These are phyloP conservation scores for Eragrostis curvula DNA, from an alignment of 176 grass and related monocot genomes.

Conservation along the genomic window DNA sequence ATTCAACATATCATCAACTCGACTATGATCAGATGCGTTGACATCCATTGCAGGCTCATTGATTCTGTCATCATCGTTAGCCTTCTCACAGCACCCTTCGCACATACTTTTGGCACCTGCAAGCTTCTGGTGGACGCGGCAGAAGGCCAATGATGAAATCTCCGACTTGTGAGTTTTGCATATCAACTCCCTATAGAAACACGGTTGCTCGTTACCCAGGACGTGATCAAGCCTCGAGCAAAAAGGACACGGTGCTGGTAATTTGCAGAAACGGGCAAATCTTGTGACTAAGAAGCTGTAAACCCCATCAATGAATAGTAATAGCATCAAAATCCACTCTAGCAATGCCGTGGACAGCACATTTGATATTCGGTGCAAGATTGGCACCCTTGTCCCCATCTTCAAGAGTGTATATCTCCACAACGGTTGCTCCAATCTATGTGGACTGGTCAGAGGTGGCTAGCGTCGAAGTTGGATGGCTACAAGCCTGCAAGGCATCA, in stretches of 20 bases:
- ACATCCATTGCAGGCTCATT: constrained; percentile 30
- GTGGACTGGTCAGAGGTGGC: constrained; percentile 31
- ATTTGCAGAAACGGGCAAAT: constrained; percentile 73
- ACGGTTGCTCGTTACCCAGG: constrained; percentile 72
- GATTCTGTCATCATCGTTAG: neutral
- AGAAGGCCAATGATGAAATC: constrained; percentile 84
- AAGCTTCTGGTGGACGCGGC: constrained; percentile 74
- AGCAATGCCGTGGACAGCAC: constrained; percentile 60
- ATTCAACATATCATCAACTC: constrained; percentile 11
- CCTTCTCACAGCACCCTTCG: constrained; percentile 53
- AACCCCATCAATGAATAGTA: constrained; percentile 74
- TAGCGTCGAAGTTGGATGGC: neutral
- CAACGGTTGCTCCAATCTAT: neutral
- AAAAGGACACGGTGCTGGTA: constrained; percentile 73
- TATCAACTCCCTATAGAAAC: constrained; percentile 83
- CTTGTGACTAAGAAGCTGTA: constrained; percentile 68
- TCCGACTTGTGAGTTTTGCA: constrained; percentile 80
- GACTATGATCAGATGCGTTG: neutral
- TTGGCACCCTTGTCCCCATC: constrained; percentile 50
- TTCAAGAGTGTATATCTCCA: neutral
- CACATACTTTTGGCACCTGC: constrained; percentile 58
- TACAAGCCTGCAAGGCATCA: constrained; percentile 33
- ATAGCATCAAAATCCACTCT: constrained; percentile 86
- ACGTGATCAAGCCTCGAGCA: constrained; percentile 84
- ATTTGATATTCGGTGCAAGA: constrained; percentile 41